Conservation (phyloP, 257 asterid species). For the Penstemon davidsonii region DNA sequence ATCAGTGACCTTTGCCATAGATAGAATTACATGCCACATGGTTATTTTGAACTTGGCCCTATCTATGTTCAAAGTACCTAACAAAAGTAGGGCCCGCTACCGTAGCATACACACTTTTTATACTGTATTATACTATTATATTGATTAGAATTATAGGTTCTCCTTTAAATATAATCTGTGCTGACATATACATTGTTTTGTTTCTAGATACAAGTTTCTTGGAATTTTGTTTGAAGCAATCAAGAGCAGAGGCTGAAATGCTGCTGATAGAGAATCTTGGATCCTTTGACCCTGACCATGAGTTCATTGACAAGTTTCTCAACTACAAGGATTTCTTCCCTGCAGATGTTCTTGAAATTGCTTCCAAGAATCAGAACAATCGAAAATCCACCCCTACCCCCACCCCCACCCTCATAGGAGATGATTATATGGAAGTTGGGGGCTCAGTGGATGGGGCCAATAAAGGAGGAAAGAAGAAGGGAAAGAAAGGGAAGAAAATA, state of each 20-base stretch:
- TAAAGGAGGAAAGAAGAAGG: slow-evolving; percentile 74
- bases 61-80: background rate
- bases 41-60: background rate
- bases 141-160: background rate
- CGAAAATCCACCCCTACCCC: slow-evolving; percentile 30
- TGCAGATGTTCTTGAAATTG: slow-evolving; percentile 70
- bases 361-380: slow-evolving; percentile 56
- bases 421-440: slow-evolving; percentile 38
- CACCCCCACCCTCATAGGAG: slow-evolving; percentile 34
- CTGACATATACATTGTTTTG: slow-evolving; percentile 10
- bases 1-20: background rate
- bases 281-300: slow-evolving; percentile 71
- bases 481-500: slow-evolving; percentile 83
- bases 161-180: background rate
- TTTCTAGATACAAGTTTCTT: slow-evolving; percentile 77
- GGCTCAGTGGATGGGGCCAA: slow-evolving; percentile 44
- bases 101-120: background rate
- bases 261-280: slow-evolving; percentile 84
- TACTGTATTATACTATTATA: no score
- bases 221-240: slow-evolving; percentile 77
- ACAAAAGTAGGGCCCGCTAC: background rate
- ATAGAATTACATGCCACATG: background rate
- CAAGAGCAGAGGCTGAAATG: slow-evolving; percentile 83
- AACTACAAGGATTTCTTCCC: slow-evolving; percentile 82
- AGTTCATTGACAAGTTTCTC: slow-evolving; percentile 85